Evolutionary conservation across 2,329 filamentous ascomycete genomes (phyloP).

Genomic region (Ophiosphaerella herpotricha): DNA sequence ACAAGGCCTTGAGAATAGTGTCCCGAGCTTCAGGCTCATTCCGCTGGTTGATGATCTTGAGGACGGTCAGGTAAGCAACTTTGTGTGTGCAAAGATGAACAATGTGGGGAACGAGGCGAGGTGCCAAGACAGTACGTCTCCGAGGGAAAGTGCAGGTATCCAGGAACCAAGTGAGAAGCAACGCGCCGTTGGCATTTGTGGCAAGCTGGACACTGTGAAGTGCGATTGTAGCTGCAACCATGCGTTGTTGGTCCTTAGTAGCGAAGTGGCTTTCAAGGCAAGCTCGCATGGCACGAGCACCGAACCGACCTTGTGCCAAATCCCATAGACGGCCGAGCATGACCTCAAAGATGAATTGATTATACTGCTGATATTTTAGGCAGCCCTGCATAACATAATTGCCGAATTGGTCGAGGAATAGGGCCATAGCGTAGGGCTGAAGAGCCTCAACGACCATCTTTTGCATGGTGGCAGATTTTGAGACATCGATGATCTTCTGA

Average conservation of each 20-base stretch:
- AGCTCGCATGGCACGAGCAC: constrained; percentile 92
- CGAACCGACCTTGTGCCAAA: constrained; percentile 88
- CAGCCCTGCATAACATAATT: constrained; percentile 99
- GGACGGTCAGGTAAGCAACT: constrained; percentile 92
- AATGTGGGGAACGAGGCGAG: constrained; percentile 87
- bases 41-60: constrained; percentile 98
- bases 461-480: constrained; percentile 84
- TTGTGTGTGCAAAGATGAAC: constrained; percentile 98
- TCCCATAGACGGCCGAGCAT: constrained; percentile 97
- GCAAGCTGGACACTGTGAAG: constrained; percentile 95
- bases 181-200: constrained; percentile 91
- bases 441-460: constrained; percentile 80
- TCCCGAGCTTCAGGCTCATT: constrained; percentile 92
- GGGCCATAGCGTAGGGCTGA: constrained; percentile 81
- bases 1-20: constrained; percentile 84
- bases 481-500: constrained; percentile 98
- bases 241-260: constrained; percentile 91
- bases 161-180: constrained; percentile 95
- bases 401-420: constrained; percentile 97
- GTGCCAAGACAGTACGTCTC: constrained; percentile 87
- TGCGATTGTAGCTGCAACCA: constrained; percentile 94
- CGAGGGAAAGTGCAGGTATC: constrained; percentile 96
- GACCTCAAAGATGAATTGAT: constrained; percentile 96
- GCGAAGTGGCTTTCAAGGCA: constrained; percentile 95
- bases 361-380: constrained; percentile 86